A percentile compares a stretch with the other conserved stretches of the same genome.
Evolutionary conservation across 768 basidiomycete species (phyloP).

Genomic region (Rhizopogon vulgaris): DNA sequence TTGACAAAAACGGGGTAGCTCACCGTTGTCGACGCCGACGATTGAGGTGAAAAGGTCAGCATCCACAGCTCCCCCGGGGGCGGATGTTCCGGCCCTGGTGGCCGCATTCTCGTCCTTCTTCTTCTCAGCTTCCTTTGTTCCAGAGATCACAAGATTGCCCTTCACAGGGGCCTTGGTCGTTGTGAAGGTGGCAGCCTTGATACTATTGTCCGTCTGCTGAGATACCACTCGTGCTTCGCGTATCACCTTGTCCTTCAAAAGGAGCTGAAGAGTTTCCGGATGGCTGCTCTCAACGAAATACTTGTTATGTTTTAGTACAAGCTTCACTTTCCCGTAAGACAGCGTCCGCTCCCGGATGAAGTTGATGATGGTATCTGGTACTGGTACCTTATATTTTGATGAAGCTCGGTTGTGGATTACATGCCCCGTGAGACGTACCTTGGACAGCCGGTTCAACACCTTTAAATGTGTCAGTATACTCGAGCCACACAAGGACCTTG

Average conservation of each 20-base stretch:
- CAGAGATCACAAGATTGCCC: conserved; percentile 81
- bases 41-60: conserved; percentile 89
- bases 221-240: conserved; percentile 76
- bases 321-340: conserved; percentile 97
- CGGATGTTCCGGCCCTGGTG: conserved; percentile 21
- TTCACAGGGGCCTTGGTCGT: conserved; percentile 78
- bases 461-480: conserved; percentile 21
- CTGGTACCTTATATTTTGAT: conserved; percentile 61
- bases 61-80: conserved; percentile 38
- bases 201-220: conserved; percentile 64
- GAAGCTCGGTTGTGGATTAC: background rate
- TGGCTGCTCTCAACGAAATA: conserved; percentile 96
- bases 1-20: conserved; percentile 12
- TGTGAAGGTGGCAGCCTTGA: conserved; percentile 70
- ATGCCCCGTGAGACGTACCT: conserved; percentile 32
- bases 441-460: conserved; percentile 78
- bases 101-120: conserved; percentile 55
- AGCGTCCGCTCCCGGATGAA: conserved; percentile 92
- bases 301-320: conserved; percentile 96
- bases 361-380: conserved; percentile 77
- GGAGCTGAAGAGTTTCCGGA: conserved; percentile 83
- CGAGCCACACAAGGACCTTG: background rate
- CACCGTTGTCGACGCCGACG: conserved; percentile 89
- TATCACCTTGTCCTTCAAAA: conserved; percentile 84
- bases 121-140: conserved; percentile 69